These are phyloP conservation scores for Mycoemilia scoparia DNA, from an alignment of 192 early-diverging fungal genomes.

Conservation along the genomic window DNA sequence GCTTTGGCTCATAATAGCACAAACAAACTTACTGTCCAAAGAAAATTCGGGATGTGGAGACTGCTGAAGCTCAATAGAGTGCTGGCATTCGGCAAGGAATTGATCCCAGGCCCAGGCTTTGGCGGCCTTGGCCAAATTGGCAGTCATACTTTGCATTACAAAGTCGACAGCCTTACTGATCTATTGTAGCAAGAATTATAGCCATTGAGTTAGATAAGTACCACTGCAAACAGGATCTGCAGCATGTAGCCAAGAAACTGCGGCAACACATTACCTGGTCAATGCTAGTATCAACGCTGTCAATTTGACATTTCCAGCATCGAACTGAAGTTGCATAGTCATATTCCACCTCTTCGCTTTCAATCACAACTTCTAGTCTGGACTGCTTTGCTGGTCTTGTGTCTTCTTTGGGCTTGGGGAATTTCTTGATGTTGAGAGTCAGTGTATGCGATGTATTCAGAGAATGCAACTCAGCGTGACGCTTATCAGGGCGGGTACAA, in stretches of 20 bases:
- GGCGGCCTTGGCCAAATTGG: conserved; percentile 69
- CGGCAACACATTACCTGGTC: conserved; percentile 31
- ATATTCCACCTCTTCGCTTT: conserved; percentile 48
- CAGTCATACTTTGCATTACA: conserved; percentile 60
- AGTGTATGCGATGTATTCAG: conserved; percentile 57
- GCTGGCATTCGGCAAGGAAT: conserved; percentile 46
- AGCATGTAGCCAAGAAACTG: too few relatives aligned
- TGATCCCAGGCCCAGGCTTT: conserved; percentile 83
- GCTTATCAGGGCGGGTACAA: conserved; percentile 39
- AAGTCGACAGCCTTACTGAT: conserved; percentile 15
- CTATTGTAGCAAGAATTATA: conserved; percentile 2
- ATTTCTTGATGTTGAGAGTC: conserved; percentile 65
- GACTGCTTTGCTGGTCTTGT: conserved; percentile 57
- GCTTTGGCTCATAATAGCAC: too few relatives aligned
- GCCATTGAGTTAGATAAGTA: neutral
- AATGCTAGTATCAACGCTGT: conserved; percentile 35
- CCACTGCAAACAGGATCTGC: too few relatives aligned
- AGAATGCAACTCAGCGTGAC: conserved; percentile 63
- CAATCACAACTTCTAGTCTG: conserved; percentile 73
- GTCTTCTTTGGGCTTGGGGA: conserved; percentile 15
- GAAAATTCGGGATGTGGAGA: conserved; percentile 10
- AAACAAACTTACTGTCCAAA: too few relatives aligned
- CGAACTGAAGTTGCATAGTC: conserved; percentile 53
- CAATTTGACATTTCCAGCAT: conserved; percentile 57
- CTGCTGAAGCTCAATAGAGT: conserved; percentile 56